Percentiles rank a stretch among this genome's conserved stretches.
These are phyloP conservation scores for Pyrus pyrifolia DNA, from an alignment of 306 rosid species.

Conservation along the genomic window DNA sequence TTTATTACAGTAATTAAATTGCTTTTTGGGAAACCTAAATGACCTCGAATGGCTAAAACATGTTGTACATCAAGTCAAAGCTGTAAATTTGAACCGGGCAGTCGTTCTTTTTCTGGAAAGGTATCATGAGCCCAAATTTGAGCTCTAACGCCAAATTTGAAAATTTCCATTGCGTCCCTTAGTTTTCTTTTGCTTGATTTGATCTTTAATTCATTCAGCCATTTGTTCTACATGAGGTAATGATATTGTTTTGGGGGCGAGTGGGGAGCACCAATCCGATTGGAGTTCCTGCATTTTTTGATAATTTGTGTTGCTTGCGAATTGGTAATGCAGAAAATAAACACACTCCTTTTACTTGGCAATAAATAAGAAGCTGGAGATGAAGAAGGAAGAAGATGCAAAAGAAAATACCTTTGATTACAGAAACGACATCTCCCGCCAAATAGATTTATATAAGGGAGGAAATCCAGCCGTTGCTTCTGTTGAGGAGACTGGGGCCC, in stretches of 20 bases:
- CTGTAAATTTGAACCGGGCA: no score
- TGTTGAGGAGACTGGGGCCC: neutral
- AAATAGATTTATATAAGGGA: neutral
- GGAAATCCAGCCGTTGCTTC: conserved; percentile 10
- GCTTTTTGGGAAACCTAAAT: no score
- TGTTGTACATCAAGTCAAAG: no score
- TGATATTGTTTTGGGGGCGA: conserved; percentile 46
- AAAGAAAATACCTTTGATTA: neutral
- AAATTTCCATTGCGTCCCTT: no score
- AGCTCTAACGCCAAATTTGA: no score
- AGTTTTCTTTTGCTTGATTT: no score
- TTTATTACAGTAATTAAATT: no score
- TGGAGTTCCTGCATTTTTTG: conserved; percentile 47
- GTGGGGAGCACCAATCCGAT: conserved; percentile 61
- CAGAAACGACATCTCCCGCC: conserved; percentile 30
- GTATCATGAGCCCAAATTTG: no score
- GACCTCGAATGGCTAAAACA: no score
- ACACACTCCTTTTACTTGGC: neutral
- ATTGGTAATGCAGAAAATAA: neutral
- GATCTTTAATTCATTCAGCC: no score
- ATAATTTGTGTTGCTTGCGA: neutral
- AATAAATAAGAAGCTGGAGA: neutral
- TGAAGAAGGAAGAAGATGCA: neutral
- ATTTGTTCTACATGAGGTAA: neutral
- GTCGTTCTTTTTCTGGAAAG: no score